phyloP scores from a whole-genome alignment of 257 asterid species.

The Solanum chilense region DNA sequence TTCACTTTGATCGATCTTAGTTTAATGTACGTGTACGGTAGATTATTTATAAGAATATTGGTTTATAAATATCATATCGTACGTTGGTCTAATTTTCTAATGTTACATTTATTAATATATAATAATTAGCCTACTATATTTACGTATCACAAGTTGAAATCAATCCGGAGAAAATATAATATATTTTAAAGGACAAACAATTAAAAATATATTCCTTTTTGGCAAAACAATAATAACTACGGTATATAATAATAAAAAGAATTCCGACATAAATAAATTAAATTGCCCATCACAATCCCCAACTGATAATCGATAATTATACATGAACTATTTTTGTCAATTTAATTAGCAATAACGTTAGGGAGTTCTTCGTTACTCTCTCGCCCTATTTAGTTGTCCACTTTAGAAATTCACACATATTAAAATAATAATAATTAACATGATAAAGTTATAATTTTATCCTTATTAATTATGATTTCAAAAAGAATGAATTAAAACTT shows the following conservation, averaged over 20 bases:
- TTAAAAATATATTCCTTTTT: neutral
- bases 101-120: no score
- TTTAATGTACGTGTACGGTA: neutral
- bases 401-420: fast-evolving
- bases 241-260: neutral
- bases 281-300: neutral
- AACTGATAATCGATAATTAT: neutral
- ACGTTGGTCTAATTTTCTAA: neutral
- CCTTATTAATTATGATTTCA: no score
- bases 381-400: no score
- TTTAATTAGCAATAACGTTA: neutral
- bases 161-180: neutral
- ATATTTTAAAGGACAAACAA: neutral
- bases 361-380: neutral
- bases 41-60: neutral
- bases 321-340: neutral
- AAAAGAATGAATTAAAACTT: no score
- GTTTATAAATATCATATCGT: neutral
- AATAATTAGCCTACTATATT: neutral
- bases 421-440: no score
- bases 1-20: neutral
- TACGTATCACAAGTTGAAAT: neutral
- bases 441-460: no score
- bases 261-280: neutral
- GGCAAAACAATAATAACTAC: neutral